Evolutionary conservation across 257 asterid genomes (phyloP).

Genomic region (Solanum sitiens): DNA sequence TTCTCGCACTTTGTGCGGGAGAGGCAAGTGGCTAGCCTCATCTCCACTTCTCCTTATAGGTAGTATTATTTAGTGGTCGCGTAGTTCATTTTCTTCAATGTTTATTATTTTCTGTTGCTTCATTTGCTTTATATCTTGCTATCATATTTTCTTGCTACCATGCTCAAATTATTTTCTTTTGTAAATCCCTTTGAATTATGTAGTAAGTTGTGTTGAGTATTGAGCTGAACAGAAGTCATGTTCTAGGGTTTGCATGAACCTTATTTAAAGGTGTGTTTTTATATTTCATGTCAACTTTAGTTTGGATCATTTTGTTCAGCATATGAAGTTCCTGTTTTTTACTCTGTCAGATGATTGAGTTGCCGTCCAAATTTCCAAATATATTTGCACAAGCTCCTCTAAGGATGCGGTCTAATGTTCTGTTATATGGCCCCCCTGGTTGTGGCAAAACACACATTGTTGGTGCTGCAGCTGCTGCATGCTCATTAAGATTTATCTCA

Average conservation of each 20-base stretch:
- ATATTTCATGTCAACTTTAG: not conserved
- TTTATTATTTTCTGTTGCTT: not conserved
- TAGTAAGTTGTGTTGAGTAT: not conserved
- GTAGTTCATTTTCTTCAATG: not conserved
- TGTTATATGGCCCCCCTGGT: slow-evolving; percentile 97
- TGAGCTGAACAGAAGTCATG: not conserved
- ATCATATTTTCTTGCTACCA: not conserved
- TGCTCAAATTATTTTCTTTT: not conserved
- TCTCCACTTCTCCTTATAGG: not conserved
- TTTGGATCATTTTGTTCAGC: not conserved
- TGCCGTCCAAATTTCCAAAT: slow-evolving; percentile 81
- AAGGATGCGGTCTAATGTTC: slow-evolving; percentile 92
- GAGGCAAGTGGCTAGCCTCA: not conserved
- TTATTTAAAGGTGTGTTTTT: not conserved
- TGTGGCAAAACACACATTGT: slow-evolving; percentile 98
- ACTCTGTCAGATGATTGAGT: slow-evolving; percentile 65
- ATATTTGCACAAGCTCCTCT: slow-evolving; percentile 85
- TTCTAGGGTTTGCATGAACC: not conserved
- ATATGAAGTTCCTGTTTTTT: slow-evolving; percentile 1
- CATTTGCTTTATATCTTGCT: not conserved
- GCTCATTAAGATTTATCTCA: slow-evolving; percentile 87
- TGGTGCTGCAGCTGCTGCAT: slow-evolving; percentile 97
- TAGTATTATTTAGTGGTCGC: not conserved
- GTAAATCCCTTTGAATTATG: not conserved
- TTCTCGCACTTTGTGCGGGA: not conserved